Evolutionary conservation across 2,329 filamentous ascomycete species (phyloP).

Genomic region (Chrysoporthe cubensis): DNA sequence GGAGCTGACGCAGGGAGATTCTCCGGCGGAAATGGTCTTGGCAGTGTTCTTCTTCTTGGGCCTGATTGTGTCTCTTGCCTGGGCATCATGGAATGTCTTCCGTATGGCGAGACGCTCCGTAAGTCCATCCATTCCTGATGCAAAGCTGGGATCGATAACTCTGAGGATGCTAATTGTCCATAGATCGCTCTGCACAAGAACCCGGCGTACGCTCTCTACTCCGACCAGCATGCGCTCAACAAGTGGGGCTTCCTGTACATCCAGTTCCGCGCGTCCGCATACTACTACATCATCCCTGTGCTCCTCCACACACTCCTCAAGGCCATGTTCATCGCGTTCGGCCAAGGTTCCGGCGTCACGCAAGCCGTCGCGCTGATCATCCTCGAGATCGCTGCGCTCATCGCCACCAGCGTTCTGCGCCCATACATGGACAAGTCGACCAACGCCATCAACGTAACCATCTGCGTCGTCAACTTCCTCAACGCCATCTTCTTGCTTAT

Average conservation of each 20-base stretch:
- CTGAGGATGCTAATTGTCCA: not conserved
- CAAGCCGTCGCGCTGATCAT: constrained; percentile 79
- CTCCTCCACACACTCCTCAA: constrained; percentile 76
- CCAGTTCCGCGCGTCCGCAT: constrained; percentile 84
- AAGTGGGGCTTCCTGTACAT: constrained; percentile 94
- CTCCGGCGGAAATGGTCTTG: constrained; percentile 75
- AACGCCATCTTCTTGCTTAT: constrained; percentile 80
- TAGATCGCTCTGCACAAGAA: constrained; percentile 80
- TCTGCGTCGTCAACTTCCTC: constrained; percentile 79
- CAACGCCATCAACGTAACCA: constrained; percentile 87
- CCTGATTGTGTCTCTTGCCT: constrained; percentile 72
- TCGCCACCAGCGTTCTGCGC: constrained; percentile 72
- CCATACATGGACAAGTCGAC: constrained; percentile 98
- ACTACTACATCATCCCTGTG: constrained; percentile 82
- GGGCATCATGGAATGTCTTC: constrained; percentile 83
- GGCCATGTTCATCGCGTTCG: constrained; percentile 79
- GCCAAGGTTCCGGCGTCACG: constrained; percentile 66
- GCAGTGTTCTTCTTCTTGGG: constrained; percentile 81
- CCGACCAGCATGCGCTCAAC: constrained; percentile 81
- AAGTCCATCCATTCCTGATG: not conserved
- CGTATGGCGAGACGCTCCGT: constrained; percentile 77
- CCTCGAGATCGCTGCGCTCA: constrained; percentile 73
- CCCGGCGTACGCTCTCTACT: constrained; percentile 88
- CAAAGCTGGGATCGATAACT: not conserved
- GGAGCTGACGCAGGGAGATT: constrained; percentile 81